Evolutionary conservation across 768 basidiomycete species (phyloP), one percentile per base, ranked within the genome.

Genomic region (Postia placenta): DNA sequence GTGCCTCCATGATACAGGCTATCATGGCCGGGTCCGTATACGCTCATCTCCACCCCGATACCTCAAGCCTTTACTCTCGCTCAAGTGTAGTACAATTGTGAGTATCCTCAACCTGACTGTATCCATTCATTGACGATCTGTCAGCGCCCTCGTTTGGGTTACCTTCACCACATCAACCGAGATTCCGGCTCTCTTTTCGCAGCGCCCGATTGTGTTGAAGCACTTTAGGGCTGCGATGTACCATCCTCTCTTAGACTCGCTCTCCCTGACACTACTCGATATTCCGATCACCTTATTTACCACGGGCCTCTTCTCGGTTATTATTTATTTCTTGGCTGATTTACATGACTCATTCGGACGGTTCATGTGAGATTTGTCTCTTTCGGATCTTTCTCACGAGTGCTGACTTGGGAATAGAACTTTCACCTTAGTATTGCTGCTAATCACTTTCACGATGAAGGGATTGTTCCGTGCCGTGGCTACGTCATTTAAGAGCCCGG

Each of bases 81-180:
- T 87, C 85, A 35, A 81, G 87, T 66, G 72, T 85, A 19, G 69
- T 92, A 19, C 90, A 86, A 75, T 87, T 89, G 76, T 83, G 61
- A 27, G 78, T n/a, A n/a, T 19, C 17, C 28, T 25, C 22, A n/a
- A 27, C 28, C 17, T 24, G 20, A 24, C 44, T 39, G 25, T 54
- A 22, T 5, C 9, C 15, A 30, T 11, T n/a, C n/a, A n/a, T n/a
- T n/a, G n/a, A n/a, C n/a, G 54, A 22, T 6, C n/a, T n/a, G n/a
- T n/a, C 4, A 26, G n/a, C 0, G 42, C 83, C 81, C 48, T 4
- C 15, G 17, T 35, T 63, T 81, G 1, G 85, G 15, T 79, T 84
- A 53, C 67, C 76, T 4, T 0, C 22, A 70, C 74, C 2, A 69
- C 76, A 12, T 76, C 85, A 78, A 70, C 85, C 5, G 83, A 85